Conservation (phyloP, 768 basidiomycete genomes). For the Psilocybe cubensis region DNA sequence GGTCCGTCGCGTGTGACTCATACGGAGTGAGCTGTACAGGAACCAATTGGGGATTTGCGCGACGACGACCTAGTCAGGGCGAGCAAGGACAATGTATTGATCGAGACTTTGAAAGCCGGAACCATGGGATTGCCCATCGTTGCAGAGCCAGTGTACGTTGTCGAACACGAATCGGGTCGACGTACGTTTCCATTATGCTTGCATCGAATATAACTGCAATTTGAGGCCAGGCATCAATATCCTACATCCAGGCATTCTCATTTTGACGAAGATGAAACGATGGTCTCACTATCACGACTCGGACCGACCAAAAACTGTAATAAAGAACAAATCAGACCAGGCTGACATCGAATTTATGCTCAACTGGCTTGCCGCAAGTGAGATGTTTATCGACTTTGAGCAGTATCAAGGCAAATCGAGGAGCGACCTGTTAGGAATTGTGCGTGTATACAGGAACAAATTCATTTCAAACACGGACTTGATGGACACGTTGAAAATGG, state of each 20-base stretch:
- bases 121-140: slow-evolving; percentile 22
- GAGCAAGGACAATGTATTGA: slow-evolving; percentile 25
- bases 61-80: slow-evolving; percentile 19
- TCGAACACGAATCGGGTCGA: slow-evolving; percentile 13
- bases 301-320: slow-evolving; percentile 26
- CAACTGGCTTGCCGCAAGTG: slow-evolving; percentile 22
- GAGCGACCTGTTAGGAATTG: slow-evolving; percentile 20
- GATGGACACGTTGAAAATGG: slow-evolving; percentile 19
- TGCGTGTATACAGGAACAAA: slow-evolving; percentile 17
- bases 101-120: slow-evolving; percentile 26
- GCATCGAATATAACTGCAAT: neutral
- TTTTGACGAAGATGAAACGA: slow-evolving; percentile 33
- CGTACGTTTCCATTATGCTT: slow-evolving; percentile 7
- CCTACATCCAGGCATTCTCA: slow-evolving; percentile 26
- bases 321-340: slow-evolving; percentile 22
- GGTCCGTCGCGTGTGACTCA: neutral
- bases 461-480: slow-evolving; percentile 10
- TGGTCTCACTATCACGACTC: slow-evolving; percentile 27
- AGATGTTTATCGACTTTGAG: slow-evolving; percentile 27
- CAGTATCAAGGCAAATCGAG: slow-evolving; percentile 25
- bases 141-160: slow-evolving; percentile 14
- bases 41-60: slow-evolving; percentile 17
- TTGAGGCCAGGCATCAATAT: slow-evolving; percentile 17
- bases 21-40: slow-evolving; percentile 7
- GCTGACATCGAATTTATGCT: slow-evolving; percentile 25